Conservation (phyloP, 805 yeast species). For the Candida germanica region DNA sequence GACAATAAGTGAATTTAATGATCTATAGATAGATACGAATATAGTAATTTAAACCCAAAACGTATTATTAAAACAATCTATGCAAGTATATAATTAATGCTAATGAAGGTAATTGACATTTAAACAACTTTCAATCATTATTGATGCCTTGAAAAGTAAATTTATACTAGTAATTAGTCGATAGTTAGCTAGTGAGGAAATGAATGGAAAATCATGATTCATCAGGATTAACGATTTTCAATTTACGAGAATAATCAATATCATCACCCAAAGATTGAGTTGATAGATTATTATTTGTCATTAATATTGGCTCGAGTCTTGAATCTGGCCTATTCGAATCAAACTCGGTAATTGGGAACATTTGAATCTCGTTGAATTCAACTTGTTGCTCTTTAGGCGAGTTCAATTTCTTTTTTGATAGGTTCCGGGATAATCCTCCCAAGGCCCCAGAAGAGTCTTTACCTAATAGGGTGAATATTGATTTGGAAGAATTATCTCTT, state of each 20-base stretch:
- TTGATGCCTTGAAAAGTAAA: too few relatives aligned
- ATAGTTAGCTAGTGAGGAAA: too few relatives aligned
- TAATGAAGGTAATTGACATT: too few relatives aligned
- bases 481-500: conserved; percentile 34
- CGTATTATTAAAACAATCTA: conserved; percentile 3
- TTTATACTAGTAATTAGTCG: too few relatives aligned
- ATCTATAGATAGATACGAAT: conserved; percentile 9
- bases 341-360: conserved; percentile 35
- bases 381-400: conserved; percentile 7
- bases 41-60: not conserved
- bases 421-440: conserved; percentile 26
- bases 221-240: conserved; percentile 13
- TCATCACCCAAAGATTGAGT: conserved; percentile 32
- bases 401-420: conserved; percentile 28
- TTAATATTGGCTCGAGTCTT: conserved; percentile 21
- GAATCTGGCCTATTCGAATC: conserved; percentile 21
- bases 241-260: conserved; percentile 32
- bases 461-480: conserved; percentile 24
- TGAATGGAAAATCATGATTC: too few relatives aligned
- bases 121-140: too few relatives aligned
- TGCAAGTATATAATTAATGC: too few relatives aligned
- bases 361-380: conserved; percentile 18
- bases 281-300: conserved; percentile 24
- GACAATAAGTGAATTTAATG: too few relatives aligned
- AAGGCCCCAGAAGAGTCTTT: conserved; percentile 12